Evolutionary conservation across 1,139 yeast genomes (phyloP), one percentile per base, ranked within the genome.

Genomic region (Nakaseomyces delphensis): DNA sequence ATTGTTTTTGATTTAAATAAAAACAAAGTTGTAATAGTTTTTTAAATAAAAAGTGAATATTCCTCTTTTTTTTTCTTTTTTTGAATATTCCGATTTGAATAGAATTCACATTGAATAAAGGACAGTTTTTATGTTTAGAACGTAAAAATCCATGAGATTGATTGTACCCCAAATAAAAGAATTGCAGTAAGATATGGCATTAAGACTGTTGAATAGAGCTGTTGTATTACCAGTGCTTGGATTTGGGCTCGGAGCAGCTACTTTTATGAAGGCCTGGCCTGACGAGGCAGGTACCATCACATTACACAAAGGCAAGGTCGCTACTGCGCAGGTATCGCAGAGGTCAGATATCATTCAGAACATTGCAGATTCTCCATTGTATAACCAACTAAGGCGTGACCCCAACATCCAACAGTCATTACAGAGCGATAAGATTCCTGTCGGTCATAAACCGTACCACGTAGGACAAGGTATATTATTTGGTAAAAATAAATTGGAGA

Each of bases 381-480:
- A 52, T 39, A 40, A 47, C 5, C 33, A 38, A 13, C 43, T 56
- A 20, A 25, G 42, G 15, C 27, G 41, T 2, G 49, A 54, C 40
- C 44, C 45, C 1, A 39, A 44, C 24, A 43, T 51, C 5, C 44
- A 48, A 15, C 57, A 55, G 18, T 27, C 43, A 14, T 43, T 48
- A 13, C 63, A 57, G 43, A 59, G 63, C 38, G 56, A 57, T 13
- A 59, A 69, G 21, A 71, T 82, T 30, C 89, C 91, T 0, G 67
- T 65, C 38, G 79, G 77, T 20, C 87, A 82, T 56, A 74, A 71
- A 37, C 55, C 59, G 3, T 77, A 80, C 55, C 79, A 79, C 57
- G 84, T 81, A 3, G 77, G 79, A 0, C 76, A 77, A 36, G 89
- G 89, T 0, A 60, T 81, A 9, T 63, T 83, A 39, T 77, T 73